These are phyloP conservation scores for Clathrospora elynae DNA, from an alignment of 2,329 filamentous ascomycete genomes.

Conservation along the genomic window DNA sequence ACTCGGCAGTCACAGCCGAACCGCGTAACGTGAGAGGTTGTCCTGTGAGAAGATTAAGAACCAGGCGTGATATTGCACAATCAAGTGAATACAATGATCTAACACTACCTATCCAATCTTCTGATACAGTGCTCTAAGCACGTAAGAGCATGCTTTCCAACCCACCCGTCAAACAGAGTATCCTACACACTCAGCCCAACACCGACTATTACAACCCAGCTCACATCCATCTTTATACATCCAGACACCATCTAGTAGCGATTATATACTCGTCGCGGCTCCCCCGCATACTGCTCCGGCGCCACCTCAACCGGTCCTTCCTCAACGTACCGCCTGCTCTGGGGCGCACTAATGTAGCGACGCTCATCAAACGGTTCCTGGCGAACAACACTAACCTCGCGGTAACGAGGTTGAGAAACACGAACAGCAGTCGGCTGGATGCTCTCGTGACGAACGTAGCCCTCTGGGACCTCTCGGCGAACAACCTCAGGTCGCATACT, in stretches of 20 bases:
- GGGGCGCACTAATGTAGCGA: conserved; percentile 41
- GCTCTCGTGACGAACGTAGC: conserved; percentile 48
- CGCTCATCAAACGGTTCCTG: conserved; percentile 42
- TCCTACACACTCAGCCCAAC: conserved; percentile 1
- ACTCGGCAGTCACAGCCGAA: conserved; percentile 9
- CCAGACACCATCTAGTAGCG: conserved; percentile 35
- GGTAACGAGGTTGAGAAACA: conserved; percentile 43
- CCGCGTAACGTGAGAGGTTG: conserved; percentile 2
- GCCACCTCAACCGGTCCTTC: conserved; percentile 39
- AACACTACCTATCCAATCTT: conserved; percentile 2
- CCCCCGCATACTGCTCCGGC: conserved; percentile 37
- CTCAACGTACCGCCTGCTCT: conserved; percentile 50
- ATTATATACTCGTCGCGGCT: conserved; percentile 43
- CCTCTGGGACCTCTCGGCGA: conserved; percentile 42
- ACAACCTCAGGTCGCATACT: conserved; percentile 48
- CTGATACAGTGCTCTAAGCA: conserved; percentile 1
- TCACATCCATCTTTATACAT: not conserved
- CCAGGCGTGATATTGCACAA: not conserved
- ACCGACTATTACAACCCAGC: not conserved
- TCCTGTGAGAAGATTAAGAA: conserved; percentile 3
- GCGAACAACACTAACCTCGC: conserved; percentile 51
- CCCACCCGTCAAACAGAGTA: conserved; percentile 3
- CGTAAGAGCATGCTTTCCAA: not conserved
- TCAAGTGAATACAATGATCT: not conserved
- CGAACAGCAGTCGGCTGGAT: conserved; percentile 48